A percentile compares a stretch with the other conserved stretches of the same genome.
These are phyloP conservation scores for Drechslerella coelobrocha DNA, from an alignment of 2,329 filamentous ascomycete genomes.

Conservation along the genomic window DNA sequence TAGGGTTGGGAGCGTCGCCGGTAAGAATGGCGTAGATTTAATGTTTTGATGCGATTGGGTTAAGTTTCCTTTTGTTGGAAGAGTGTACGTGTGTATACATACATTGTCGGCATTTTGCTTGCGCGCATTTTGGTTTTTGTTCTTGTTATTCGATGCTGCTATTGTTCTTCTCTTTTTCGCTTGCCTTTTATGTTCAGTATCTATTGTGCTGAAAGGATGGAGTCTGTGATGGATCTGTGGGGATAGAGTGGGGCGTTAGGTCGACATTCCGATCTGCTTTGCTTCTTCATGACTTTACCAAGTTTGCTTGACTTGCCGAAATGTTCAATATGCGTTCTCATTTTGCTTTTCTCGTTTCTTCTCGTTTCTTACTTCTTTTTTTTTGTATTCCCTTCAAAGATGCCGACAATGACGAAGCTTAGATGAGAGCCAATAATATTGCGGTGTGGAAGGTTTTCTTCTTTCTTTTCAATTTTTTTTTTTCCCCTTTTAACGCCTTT, in stretches of 20 bases:
- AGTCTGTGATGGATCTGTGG: constrained; percentile 16
- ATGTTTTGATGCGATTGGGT: too few species aligned
- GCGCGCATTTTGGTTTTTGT: constrained; percentile 10
- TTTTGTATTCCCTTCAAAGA: constrained; percentile 25
- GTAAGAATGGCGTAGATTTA: constrained; percentile 35
- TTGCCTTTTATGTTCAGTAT: too few species aligned
- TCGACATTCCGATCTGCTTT: neutral
- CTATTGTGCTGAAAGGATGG: neutral
- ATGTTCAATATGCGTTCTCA: too few species aligned
- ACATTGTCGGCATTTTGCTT: constrained; percentile 1
- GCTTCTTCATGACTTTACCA: neutral
- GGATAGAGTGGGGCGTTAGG: constrained; percentile 34
- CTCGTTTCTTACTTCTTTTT: constrained; percentile 1
- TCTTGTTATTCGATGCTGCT: constrained; percentile 5
- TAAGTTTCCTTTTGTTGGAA: too few species aligned
- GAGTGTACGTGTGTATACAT: neutral
- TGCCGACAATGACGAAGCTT: constrained; percentile 38
- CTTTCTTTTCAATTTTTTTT: constrained; percentile 10
- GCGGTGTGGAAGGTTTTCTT: constrained; percentile 47
- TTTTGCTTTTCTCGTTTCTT: neutral
- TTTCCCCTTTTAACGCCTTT: neutral
- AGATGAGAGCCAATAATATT: constrained; percentile 7
- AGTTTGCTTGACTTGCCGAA: neutral
- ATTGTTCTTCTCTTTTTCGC: constrained; percentile 15
- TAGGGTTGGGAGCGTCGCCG: constrained; percentile 25